Base-by-base conservation (phyloP, 2,329 filamentous ascomycete species). In the Mariannaea sp. region DNA sequence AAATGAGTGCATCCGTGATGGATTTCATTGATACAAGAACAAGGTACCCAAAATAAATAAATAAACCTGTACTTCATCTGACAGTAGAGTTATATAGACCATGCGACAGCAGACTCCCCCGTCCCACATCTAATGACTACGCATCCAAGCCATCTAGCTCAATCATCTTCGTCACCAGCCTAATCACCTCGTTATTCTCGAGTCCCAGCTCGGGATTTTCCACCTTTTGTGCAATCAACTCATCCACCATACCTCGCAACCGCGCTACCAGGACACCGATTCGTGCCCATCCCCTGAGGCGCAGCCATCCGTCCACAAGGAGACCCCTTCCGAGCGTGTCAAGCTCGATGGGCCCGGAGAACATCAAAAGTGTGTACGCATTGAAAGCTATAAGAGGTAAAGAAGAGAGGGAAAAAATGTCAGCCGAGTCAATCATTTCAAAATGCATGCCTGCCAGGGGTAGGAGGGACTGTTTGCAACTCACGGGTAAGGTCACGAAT, bases 221-320 rank as follows among this genome's bases (percentile, higher is more conserved):
- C 42, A 97, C 85, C 72, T 92, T 92, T 60, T 82, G 79, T 52
- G 88, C 88, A 65, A 99, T 82, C 56, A 95, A 79, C 60, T 87
- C 84, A 75, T 99, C 94, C 48, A 99, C 80, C 86, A 97, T 89
- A 52, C 86, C 85, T 58, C 94, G 81, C 61, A 99, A 73, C 57
- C 93, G 80, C 39, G 88, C 89, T 3, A 96, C 88, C 61, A 99
- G 72, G 10, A 97, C 93, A 24, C 93, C 94, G 58, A 99, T 94
- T 40, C 94, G 83, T 1, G 94, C 93, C 94, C 94, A 99, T 1
- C 94, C 94, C 19, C 91, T 82, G 26, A 99, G 75, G 29, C 80
- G 72, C 48, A 97, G 77, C 94, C 93, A 97, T 45, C 90, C 92
- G 73, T 97, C 94, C 3, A 99, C 90, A 3, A 97, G 77, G 14